Evolutionary conservation across 2,329 filamentous ascomycete species (phyloP).

Genomic region (Pyricularia sp.): DNA sequence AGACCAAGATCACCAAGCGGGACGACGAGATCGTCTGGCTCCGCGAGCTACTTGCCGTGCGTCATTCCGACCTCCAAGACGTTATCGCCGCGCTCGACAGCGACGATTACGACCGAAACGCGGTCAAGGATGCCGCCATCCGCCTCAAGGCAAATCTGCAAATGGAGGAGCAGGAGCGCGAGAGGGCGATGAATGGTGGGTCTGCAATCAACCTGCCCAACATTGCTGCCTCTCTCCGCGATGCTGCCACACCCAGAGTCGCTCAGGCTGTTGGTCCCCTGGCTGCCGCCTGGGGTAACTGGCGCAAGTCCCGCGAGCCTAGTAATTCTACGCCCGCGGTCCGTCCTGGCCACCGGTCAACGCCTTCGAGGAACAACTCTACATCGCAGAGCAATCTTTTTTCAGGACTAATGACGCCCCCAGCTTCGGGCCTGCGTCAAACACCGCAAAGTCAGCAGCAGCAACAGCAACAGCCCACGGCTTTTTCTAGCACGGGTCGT

Average conservation of each 20-base stretch:
- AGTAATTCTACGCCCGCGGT: conserved; percentile 19
- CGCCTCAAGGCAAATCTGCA: conserved; percentile 88
- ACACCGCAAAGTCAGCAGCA: conserved; percentile 35
- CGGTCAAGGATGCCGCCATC: conserved; percentile 83
- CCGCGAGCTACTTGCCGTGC: conserved; percentile 82
- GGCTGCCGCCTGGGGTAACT: conserved; percentile 93
- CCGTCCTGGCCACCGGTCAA: conserved; percentile 20
- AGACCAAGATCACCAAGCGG: conserved; percentile 76
- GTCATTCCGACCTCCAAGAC: conserved; percentile 85
- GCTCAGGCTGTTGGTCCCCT: conserved; percentile 69
- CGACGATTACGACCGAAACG: conserved; percentile 66
- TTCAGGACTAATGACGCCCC: conserved; percentile 82
- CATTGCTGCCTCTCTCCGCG: conserved; percentile 65
- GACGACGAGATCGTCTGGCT: conserved; percentile 95
- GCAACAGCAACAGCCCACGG: conserved; percentile 39
- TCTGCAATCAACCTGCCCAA: conserved; percentile 62
- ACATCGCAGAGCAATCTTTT: conserved; percentile 52
- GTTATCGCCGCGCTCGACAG: conserved; percentile 73
- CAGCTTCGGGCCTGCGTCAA: conserved; percentile 62
- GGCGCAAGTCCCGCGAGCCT: conserved; percentile 62
- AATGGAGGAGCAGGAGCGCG: conserved; percentile 95
- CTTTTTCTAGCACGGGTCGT: conserved; percentile 51
- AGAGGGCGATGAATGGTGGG: conserved; percentile 67
- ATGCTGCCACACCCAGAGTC: conserved; percentile 72
- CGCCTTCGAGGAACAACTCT: conserved; percentile 49